Evolutionary conservation across 257 asterid species (phyloP), one percentile per base, ranked within the genome.

Genomic region (Solanum boliviense): DNA sequence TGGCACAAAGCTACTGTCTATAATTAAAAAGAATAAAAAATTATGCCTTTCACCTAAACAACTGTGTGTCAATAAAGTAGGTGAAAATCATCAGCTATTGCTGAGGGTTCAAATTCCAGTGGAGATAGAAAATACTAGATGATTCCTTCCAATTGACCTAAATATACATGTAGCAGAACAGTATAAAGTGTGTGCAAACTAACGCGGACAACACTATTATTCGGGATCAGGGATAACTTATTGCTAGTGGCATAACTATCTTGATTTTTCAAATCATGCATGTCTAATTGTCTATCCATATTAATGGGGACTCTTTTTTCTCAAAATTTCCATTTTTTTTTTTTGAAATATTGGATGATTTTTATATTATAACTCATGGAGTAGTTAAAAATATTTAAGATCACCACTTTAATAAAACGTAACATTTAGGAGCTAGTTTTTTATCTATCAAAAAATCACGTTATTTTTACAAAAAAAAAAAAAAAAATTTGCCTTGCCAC

Each of bases 1-100:
- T 7, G 98, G 98, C 82, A 94, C 98, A 81, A 95, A 95, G 83
- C 98, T 95, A 82, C 92, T 92, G 44, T 94, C 98, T 95, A 92
- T 89, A 90, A 46, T 71, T 34, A 39, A 39, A n/a, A 85, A 32
- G 41, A 88, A 62, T 7, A 41, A 20, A 72, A 21, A 18, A 3
- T 13, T 13, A 7, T 67, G 29, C 11, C 31, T 29, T 35, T 32
- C 9, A 25, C 73, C 15, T 12, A 27, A 34, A 73, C 31, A n/a
- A 62, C 18, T 13, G 29, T 31, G n/a, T 31, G 11, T 56, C 65
- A 56, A 56, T 56, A 56, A 56, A 56, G 65, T 56, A 56, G 11
- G 25, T 56, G 65, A 56, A 3, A 18, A 56, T 56, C 65, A 56
- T 56, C 65, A 56, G 65, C 25, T 56, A 7, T 56, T 56, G 65